Base-by-base conservation (phyloP, 2,329 filamentous ascomycete species). In the Fusarium goolgardi region DNA sequence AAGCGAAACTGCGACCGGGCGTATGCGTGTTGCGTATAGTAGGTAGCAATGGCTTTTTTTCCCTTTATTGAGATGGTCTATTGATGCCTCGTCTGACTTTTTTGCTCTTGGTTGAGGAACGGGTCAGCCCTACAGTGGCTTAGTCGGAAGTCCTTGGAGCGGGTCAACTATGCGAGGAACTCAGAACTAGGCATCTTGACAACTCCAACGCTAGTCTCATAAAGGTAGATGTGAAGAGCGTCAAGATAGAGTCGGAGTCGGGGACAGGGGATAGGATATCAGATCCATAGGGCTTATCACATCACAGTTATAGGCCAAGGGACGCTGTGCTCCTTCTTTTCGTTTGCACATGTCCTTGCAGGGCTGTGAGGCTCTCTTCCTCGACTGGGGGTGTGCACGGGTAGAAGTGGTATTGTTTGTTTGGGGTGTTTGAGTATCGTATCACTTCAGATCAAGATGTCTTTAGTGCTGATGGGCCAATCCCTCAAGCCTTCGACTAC, bases 101-200 rank as follows among this genome's bases (percentile, higher is more conserved):
- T 32, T 23, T 37, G 40, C n/a, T n/a, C 46, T 65, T 58, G 53
- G 50, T 43, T 23, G 25, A 23, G 15, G 41, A 39, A 43, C 41
- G 37, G 34, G 55, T 66, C 65, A 68, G 65, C 65, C 65, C 66
- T 68, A 69, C 40, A 43, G 60, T 68, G 55, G 65, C 55, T 61
- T 41, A 52, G 65, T 45, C 47, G 27, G 18, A 49, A 44, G 32
- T 31, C 53, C 35, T 35, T 45, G 15, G 37, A 41, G 31, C 27
- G 45, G 15, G 44, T 50, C 32, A 37, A 35, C 25, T 4, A 39
- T 61, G 27, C 52, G 41, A 61, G 57, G 54, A 27, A 21, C 20
- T 20, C 18, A 39, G 23, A 13, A 29, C 16, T 16, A 15, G 39
- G 25, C 41, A 44, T 13, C 18, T 27, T 44, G 27, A 16, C 20